Conservation (phyloP, 441 rosid species). For the Corymbia calophylla region DNA sequence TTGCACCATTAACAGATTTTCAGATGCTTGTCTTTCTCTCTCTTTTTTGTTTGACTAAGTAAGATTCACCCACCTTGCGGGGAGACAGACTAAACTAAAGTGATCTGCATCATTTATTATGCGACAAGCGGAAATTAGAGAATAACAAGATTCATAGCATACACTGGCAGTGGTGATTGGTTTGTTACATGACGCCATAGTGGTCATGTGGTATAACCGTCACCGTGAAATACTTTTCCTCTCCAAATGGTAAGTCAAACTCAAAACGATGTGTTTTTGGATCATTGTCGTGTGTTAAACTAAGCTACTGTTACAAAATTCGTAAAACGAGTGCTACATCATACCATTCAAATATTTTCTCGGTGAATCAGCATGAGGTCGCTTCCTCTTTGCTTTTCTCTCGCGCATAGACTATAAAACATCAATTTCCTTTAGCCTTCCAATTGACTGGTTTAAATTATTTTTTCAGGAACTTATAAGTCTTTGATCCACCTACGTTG, state of each 20-base stretch:
- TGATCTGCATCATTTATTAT: background rate
- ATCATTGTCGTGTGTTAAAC: background rate
- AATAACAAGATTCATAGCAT: background rate
- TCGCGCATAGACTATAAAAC: background rate
- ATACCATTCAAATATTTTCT: background rate
- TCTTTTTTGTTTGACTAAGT: background rate
- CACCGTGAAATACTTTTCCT: too few species aligned
- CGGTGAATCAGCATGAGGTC: background rate
- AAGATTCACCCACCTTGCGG: background rate
- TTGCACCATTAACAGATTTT: background rate
- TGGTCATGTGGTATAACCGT: rapidly evolving
- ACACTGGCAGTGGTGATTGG: background rate
- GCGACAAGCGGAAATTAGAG: background rate
- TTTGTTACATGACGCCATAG: background rate
- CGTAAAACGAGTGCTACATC: background rate
- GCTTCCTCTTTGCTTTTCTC: background rate
- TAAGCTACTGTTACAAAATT: background rate
- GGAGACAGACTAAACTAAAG: background rate
- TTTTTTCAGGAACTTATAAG: background rate
- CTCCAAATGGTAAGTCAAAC: background rate
- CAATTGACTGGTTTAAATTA: background rate
- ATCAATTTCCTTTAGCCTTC: background rate
- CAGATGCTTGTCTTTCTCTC: background rate
- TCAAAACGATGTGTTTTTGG: background rate
- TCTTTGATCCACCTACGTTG: background rate